Conservation (phyloP, 306 rosid species). For the Carpinus fangiana region DNA sequence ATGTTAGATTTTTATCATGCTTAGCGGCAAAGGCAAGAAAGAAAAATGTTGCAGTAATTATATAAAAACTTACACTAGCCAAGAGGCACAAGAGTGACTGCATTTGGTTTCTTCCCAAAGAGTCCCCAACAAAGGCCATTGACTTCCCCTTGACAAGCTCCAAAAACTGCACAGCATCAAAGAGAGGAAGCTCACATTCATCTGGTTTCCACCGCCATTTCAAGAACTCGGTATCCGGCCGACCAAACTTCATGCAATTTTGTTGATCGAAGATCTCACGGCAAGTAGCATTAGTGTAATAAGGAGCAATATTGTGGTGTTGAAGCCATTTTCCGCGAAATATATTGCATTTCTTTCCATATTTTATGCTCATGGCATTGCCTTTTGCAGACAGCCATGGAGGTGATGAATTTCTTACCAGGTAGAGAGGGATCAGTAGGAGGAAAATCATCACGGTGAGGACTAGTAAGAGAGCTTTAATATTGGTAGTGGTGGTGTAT, state of each 20-base stretch:
- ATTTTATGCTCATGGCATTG: conserved; percentile 14
- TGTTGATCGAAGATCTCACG: conserved; percentile 57
- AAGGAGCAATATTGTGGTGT: conserved; percentile 38
- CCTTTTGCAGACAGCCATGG: conserved; percentile 21
- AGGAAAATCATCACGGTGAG: conserved; percentile 20
- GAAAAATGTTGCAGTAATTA: neutral
- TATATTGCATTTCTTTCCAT: conserved; percentile 44
- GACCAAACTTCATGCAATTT: conserved; percentile 84
- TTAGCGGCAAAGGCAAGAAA: neutral
- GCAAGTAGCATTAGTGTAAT: conserved; percentile 63
- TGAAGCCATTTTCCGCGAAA: conserved; percentile 76
- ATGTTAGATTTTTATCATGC: too few species aligned
- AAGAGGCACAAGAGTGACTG: conserved; percentile 79
- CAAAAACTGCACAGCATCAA: conserved; percentile 66
- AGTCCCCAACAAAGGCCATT: conserved; percentile 80
- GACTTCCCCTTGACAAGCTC: conserved; percentile 69
- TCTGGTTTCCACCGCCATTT: conserved; percentile 93
- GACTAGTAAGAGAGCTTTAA: conserved; percentile 19
- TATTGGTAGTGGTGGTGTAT: conserved; percentile 12
- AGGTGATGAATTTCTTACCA: conserved; percentile 29
- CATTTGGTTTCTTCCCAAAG: conserved; percentile 83
- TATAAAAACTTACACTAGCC: conserved; percentile 27
- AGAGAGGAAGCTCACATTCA: conserved; percentile 71
- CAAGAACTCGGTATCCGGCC: conserved; percentile 63
- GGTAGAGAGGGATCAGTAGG: conserved; percentile 37